phyloP scores from a whole-genome alignment of 192 early-diverging fungal species.

The Podila clonocystis region DNA sequence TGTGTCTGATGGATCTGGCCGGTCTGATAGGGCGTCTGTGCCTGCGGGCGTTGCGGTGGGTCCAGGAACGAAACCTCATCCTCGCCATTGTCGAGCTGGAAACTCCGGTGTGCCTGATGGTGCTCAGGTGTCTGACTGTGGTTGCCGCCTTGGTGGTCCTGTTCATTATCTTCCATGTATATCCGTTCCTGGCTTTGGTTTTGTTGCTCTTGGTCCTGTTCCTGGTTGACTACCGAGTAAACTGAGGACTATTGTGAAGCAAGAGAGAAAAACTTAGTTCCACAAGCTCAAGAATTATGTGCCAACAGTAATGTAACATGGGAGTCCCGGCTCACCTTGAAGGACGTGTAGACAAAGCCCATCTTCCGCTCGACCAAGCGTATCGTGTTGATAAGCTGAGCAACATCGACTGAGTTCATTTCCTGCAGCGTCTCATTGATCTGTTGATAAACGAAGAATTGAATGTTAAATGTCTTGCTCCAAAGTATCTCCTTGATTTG shows the following conservation, averaged over 20 bases:
- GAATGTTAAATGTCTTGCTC: not conserved
- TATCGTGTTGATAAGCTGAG: conserved; percentile 51
- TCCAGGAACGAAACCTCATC: not conserved
- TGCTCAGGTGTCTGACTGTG: not conserved
- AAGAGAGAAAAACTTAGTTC: too few relatives aligned
- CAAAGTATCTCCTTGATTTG: not conserved
- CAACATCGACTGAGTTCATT: conserved; percentile 44
- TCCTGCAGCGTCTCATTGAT: conserved; percentile 43
- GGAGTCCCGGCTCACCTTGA: conserved; percentile 18
- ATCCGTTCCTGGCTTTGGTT: not conserved
- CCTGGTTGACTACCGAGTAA: conserved; percentile 1
- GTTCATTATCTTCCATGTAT: not conserved
- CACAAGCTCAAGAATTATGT: not conserved
- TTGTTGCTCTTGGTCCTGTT: not conserved
- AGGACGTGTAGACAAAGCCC: conserved; percentile 45
- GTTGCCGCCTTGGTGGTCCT: not conserved
- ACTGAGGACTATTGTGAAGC: conserved; percentile 29
- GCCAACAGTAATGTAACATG: too few relatives aligned
- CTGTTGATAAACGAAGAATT: conserved; percentile 2
- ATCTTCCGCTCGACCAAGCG: conserved; percentile 47
- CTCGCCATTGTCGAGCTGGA: not conserved
- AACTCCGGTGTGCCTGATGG: not conserved
- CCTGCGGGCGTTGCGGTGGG: not conserved
- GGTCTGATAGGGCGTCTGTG: not conserved
- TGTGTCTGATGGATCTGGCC: too few relatives aligned